Conservation (phyloP, 345 rosid species). For the Camelina laxa region DNA sequence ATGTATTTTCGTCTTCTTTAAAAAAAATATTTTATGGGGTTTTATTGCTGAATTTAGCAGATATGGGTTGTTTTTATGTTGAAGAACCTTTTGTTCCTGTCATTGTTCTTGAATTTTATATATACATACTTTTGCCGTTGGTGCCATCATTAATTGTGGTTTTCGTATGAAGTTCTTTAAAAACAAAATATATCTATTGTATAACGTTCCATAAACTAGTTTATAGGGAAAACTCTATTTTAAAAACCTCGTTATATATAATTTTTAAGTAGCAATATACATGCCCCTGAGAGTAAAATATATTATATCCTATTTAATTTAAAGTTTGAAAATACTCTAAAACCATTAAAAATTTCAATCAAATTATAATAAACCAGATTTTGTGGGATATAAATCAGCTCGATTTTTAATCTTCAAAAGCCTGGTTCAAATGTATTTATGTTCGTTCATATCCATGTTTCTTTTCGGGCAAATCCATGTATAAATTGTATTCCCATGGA, state of each 20-base stretch:
- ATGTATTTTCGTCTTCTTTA: constrained; percentile 25
- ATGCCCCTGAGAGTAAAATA: not conserved
- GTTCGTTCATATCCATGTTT: constrained; percentile 29
- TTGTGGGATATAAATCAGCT: not conserved
- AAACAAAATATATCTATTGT: not conserved
- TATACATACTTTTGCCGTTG: constrained; percentile 12
- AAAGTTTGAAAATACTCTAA: not conserved
- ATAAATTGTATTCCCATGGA: constrained; percentile 14
- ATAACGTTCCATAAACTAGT: not conserved
- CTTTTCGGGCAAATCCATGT: not conserved
- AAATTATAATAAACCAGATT: no score
- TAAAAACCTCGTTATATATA: not conserved
- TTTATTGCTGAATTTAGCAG: constrained; percentile 50
- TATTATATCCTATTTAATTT: not conserved
- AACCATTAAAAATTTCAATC: no score
- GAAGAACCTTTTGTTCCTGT: constrained; percentile 50
- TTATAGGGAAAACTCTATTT: not conserved
- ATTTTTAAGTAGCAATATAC: not conserved
- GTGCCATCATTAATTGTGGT: constrained; percentile 13
- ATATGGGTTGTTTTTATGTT: constrained; percentile 45
- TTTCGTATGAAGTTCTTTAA: constrained; percentile 1
- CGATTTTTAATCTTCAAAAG: not conserved
- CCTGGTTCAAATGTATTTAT: not conserved
- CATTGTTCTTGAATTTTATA: constrained; percentile 48
- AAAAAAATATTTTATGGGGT: not conserved